A percentile compares a stretch with the other conserved stretches of the same genome.
Conservation (phyloP, 2,329 filamentous ascomycete genomes). For the Xylaria sp. region DNA sequence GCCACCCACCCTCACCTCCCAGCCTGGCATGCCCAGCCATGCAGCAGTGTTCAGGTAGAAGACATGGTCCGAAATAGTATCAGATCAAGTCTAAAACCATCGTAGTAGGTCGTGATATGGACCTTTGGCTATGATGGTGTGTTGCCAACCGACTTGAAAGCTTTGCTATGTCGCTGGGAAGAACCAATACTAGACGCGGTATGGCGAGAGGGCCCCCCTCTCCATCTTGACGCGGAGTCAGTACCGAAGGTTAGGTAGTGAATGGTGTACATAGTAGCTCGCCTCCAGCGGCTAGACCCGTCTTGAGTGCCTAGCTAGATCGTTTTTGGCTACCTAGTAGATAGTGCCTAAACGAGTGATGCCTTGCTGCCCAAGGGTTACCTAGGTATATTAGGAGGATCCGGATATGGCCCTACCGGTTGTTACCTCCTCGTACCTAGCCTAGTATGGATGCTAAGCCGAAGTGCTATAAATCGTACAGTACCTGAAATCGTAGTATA, state of each 20-base stretch:
- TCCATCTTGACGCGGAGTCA: constrained; percentile 2
- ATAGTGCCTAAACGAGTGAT: constrained; percentile 18
- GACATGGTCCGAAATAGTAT: too few species aligned
- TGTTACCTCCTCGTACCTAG: background rate
- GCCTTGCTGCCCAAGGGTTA: constrained; percentile 27
- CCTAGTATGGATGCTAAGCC: too few species aligned
- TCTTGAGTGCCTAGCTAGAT: constrained; percentile 19
- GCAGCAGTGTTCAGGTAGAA: too few species aligned
- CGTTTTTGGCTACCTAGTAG: constrained; percentile 19
- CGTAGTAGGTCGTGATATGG: too few species aligned
- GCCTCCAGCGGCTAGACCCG: constrained; percentile 28
- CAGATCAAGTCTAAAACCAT: too few species aligned
- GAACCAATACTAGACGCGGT: constrained; percentile 17
- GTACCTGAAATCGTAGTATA: too few species aligned
- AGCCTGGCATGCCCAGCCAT: too few species aligned
- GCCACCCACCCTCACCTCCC: background rate
- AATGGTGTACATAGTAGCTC: constrained; percentile 25
- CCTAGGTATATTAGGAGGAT: background rate
- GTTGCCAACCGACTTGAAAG: constrained; percentile 12
- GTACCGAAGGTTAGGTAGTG: constrained; percentile 22
- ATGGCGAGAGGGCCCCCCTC: constrained; percentile 16
- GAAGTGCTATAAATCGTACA: too few species aligned
- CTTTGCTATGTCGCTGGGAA: constrained; percentile 10
- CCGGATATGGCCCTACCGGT: background rate
- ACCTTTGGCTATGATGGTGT: constrained; percentile 11